Evolutionary conservation across 2,329 filamentous ascomycete species (phyloP).

Genomic region (Beauveria medogensis): DNA sequence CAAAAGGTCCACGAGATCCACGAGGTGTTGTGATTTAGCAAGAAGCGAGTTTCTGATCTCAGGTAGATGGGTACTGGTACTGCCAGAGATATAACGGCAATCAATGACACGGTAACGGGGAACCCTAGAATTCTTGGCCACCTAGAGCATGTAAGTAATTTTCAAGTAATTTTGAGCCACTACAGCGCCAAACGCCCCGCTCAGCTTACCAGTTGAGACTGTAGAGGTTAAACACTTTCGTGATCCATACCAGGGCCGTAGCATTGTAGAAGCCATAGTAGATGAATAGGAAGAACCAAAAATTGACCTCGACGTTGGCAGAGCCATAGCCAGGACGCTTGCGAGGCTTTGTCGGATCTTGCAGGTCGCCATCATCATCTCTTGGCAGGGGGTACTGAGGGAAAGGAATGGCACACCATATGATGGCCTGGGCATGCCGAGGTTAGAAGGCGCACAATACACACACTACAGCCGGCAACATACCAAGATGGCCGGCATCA

Average conservation of each 20-base stretch:
- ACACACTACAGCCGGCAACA: conserved; percentile 19
- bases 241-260: conserved; percentile 62
- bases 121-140: conserved; percentile 59
- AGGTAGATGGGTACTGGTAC: conserved; percentile 54
- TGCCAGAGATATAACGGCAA: conserved; percentile 51
- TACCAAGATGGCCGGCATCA: conserved; percentile 53
- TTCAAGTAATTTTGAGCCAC: not conserved
- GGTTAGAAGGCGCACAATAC: not conserved
- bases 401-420: conserved; percentile 58
- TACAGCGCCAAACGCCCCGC: not conserved
- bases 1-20: conserved; percentile 65
- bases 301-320: conserved; percentile 56
- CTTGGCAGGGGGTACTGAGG: conserved; percentile 50
- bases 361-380: conserved; percentile 29
- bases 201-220: conserved; percentile 51
- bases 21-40: conserved; percentile 55
- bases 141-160: conserved; percentile 20
- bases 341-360: conserved; percentile 14
- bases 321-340: conserved; percentile 46
- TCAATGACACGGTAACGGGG: conserved; percentile 53
- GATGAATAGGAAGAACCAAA: conserved; percentile 64
- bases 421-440: conserved; percentile 39
- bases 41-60: conserved; percentile 40
- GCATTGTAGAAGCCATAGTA: conserved; percentile 64
- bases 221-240: conserved; percentile 64